phyloP scores from a whole-genome alignment of 495 filamentous ascomycete genomes.

The Penicillium robsamsonii region DNA sequence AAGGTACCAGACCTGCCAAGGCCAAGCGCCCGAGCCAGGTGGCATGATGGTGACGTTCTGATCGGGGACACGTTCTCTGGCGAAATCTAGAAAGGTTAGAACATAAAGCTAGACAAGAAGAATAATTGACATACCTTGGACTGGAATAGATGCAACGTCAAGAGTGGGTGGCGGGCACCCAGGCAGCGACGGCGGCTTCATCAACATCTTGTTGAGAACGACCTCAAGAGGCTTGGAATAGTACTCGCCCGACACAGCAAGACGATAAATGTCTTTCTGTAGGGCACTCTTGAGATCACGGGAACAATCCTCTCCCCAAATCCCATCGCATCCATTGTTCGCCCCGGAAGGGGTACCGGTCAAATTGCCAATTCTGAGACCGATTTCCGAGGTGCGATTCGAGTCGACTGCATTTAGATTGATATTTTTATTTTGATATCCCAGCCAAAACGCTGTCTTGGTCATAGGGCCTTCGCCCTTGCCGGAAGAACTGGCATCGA shows the following conservation, averaged over 20 bases:
- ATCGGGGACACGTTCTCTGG: slow-evolving; percentile 30
- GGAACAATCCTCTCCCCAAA: slow-evolving; percentile 41
- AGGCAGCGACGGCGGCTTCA: slow-evolving; percentile 20
- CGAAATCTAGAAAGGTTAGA: slow-evolving; percentile 33
- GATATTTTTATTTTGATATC: slow-evolving; percentile 35
- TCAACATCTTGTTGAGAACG: slow-evolving; percentile 31
- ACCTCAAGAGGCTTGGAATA: slow-evolving; percentile 35
- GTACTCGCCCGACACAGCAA: slow-evolving; percentile 29
- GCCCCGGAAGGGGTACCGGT: slow-evolving; percentile 36
- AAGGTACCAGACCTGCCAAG: slow-evolving; percentile 44
- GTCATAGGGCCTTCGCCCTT: slow-evolving; percentile 40
- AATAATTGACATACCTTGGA: slow-evolving; percentile 31
- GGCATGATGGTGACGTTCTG: slow-evolving; percentile 31
- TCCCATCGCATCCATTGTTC: slow-evolving; percentile 44
- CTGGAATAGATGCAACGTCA: slow-evolving; percentile 38
- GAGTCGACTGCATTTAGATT: slow-evolving; percentile 31
- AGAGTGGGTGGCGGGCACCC: slow-evolving; percentile 37
- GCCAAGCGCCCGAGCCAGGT: slow-evolving; percentile 29
- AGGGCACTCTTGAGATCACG: slow-evolving; percentile 33
- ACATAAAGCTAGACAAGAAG: neutral
- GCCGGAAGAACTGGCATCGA: slow-evolving; percentile 35
- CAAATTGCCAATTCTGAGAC: slow-evolving; percentile 42
- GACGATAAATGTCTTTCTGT: slow-evolving; percentile 28
- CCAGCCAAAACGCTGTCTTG: slow-evolving; percentile 43
- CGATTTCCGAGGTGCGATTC: slow-evolving; percentile 44